Evolutionary conservation across 2,329 filamentous ascomycete genomes (phyloP).

Genomic region (Clarireedia homoeocarpa): DNA sequence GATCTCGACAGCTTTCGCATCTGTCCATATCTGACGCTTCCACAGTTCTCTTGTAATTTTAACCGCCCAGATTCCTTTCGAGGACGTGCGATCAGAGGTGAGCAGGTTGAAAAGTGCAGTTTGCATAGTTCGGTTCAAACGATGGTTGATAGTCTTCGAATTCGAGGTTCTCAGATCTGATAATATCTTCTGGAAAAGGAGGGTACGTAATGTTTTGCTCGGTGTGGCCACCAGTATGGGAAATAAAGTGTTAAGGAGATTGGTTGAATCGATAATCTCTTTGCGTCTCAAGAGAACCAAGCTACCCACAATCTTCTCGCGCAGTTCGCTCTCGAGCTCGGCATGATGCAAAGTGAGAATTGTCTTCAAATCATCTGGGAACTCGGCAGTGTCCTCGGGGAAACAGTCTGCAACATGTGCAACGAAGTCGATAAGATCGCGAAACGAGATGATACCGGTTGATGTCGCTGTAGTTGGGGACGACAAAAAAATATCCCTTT

Average conservation of each 20-base stretch:
- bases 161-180: slow-evolving; percentile 86
- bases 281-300: slow-evolving; percentile 83
- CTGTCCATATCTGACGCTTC: slow-evolving; percentile 94
- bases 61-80: slow-evolving; percentile 90
- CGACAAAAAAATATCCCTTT: slow-evolving; percentile 83
- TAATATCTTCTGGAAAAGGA: slow-evolving; percentile 86
- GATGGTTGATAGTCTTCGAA: slow-evolving; percentile 80
- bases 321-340: slow-evolving; percentile 71
- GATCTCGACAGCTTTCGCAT: slow-evolving; percentile 89
- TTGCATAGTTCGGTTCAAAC: slow-evolving; percentile 86
- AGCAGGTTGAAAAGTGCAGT: slow-evolving; percentile 89
- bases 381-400: slow-evolving; percentile 67
- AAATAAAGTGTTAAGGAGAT: slow-evolving; percentile 83
- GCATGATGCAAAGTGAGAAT: slow-evolving; percentile 79
- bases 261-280: slow-evolving; percentile 79
- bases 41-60: slow-evolving; percentile 93
- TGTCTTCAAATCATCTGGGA: slow-evolving; percentile 72
- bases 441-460: slow-evolving; percentile 73
- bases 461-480: slow-evolving; percentile 72
- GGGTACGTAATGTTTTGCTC: slow-evolving; percentile 76
- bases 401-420: slow-evolving; percentile 93
- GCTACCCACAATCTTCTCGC: slow-evolving; percentile 91
- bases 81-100: slow-evolving; percentile 73
- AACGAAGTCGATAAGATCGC: slow-evolving; percentile 88
- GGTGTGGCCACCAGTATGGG: slow-evolving; percentile 87